These are phyloP conservation scores for Cryptococcus jaspeensis DNA, from an alignment of 1,284 basidiomycete species.

Conservation along the genomic window DNA sequence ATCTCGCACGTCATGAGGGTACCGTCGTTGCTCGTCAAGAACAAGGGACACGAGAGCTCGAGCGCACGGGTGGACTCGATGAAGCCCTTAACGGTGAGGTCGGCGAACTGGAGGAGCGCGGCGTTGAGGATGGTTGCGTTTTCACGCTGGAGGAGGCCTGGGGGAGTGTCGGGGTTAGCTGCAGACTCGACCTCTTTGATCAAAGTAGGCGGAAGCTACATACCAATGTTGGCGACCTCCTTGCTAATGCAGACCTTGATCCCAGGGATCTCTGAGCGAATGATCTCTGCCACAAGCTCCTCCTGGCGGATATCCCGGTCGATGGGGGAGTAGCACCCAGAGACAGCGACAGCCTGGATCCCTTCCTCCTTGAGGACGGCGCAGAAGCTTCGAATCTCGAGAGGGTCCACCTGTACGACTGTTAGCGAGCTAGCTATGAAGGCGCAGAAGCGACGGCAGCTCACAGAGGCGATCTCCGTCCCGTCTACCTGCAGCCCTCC, in stretches of 20 bases:
- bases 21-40: slow-evolving; percentile 60
- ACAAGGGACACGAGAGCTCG: slow-evolving; percentile 57
- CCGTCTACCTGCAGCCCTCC: slow-evolving; percentile 45
- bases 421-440: not conserved
- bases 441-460: slow-evolving; percentile 1
- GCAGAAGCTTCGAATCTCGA: slow-evolving; percentile 33
- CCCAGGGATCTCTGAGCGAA: slow-evolving; percentile 27
- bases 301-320: slow-evolving; percentile 36
- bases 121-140: slow-evolving; percentile 64
- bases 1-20: slow-evolving; percentile 58
- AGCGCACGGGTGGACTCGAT: slow-evolving; percentile 56
- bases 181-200: not conserved
- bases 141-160: slow-evolving; percentile 62
- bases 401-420: slow-evolving; percentile 25
- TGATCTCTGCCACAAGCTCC: slow-evolving; percentile 31
- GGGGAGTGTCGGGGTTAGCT: no score
- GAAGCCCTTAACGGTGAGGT: slow-evolving; percentile 58
- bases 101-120: slow-evolving; percentile 58
- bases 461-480: slow-evolving; percentile 22
- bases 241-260: slow-evolving; percentile 32
- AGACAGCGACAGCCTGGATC: slow-evolving; percentile 35
- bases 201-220: not conserved
- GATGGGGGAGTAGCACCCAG: slow-evolving; percentile 39
- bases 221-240: slow-evolving; percentile 38
- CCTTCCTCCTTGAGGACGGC: slow-evolving; percentile 31